Percentiles rank a stretch among this genome's conserved stretches.
These are phyloP conservation scores for Chaetomiaceae sp. DNA, from an alignment of 2,329 filamentous ascomycete genomes.

Conservation along the genomic window DNA sequence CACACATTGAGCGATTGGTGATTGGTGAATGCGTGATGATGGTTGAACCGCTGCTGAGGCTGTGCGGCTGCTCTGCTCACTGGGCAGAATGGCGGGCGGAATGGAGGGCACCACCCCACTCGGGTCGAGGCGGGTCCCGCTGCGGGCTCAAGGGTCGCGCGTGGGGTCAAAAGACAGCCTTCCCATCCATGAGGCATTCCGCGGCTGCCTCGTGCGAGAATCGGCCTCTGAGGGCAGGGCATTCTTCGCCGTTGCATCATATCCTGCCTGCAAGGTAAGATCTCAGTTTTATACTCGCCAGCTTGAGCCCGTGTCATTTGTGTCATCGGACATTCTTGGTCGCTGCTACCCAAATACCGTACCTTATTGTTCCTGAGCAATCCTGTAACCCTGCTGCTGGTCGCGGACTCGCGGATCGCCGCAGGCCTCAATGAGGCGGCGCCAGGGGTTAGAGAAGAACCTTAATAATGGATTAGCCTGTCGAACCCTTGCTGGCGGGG, in stretches of 20 bases:
- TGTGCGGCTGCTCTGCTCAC: slow-evolving; percentile 3
- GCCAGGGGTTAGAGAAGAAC: too few species aligned
- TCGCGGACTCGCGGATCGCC: too few species aligned
- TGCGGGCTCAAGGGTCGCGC: too few species aligned
- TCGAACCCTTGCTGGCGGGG: too few species aligned
- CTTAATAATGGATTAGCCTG: too few species aligned
- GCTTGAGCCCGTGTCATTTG: slow-evolving; percentile 5
- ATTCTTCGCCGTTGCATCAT: slow-evolving; percentile 5
- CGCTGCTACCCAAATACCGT: too few species aligned
- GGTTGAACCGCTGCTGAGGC: slow-evolving; percentile 8
- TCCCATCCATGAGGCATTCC: too few species aligned
- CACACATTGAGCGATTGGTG: slow-evolving; percentile 4
- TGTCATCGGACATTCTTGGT: background rate
- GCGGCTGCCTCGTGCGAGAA: background rate
- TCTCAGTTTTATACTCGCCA: slow-evolving; percentile 2
- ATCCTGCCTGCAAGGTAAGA: too few species aligned
- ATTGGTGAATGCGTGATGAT: slow-evolving; percentile 9
- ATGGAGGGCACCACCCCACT: background rate
- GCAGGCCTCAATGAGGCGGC: too few species aligned
- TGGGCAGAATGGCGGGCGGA: slow-evolving; percentile 14
- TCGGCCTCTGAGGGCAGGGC: slow-evolving; percentile 5
- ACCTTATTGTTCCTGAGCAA: too few species aligned
- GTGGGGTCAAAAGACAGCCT: background rate
- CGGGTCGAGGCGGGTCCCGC: too few species aligned
- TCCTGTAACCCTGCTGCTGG: too few species aligned